These are phyloP conservation scores for Picochlorum sp. DNA, from an alignment of 139 green algal species.

Conservation along the genomic window DNA sequence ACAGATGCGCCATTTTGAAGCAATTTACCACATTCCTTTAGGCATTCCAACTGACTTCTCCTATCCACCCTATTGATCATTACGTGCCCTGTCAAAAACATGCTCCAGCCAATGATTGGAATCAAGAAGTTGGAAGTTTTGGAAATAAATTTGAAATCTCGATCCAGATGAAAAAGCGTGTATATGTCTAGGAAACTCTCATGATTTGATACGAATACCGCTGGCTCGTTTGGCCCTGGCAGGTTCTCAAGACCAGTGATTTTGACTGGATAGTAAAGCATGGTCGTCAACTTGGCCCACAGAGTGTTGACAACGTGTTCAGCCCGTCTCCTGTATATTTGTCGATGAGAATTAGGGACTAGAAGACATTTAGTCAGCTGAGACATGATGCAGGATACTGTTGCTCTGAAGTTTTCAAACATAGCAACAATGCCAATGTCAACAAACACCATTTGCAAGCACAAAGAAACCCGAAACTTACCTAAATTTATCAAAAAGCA, in stretches of 20 bases:
- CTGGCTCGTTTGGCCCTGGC: slow-evolving; percentile 49
- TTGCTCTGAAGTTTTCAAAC: too few species aligned
- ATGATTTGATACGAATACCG: slow-evolving; percentile 96
- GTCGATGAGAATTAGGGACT: neutral
- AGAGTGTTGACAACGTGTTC: slow-evolving; percentile 88
- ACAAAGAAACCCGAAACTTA: neutral
- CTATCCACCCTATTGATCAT: slow-evolving; percentile 81
- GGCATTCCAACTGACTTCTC: slow-evolving; percentile 72
- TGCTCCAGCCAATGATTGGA: slow-evolving; percentile 94
- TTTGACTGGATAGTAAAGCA: slow-evolving; percentile 71
- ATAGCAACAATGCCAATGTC: too few species aligned
- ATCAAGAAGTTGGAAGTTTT: slow-evolving; percentile 96
- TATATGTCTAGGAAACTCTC: slow-evolving; percentile 94
- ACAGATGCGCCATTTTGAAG: slow-evolving; percentile 60
- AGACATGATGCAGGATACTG: too few species aligned
- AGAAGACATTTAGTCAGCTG: neutral
- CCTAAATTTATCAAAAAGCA: slow-evolving; percentile 63
- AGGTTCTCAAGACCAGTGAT: slow-evolving; percentile 80
- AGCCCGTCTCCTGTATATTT: slow-evolving; percentile 24
- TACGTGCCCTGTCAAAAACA: slow-evolving; percentile 94
- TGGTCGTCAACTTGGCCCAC: slow-evolving; percentile 79
- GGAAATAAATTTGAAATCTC: slow-evolving; percentile 96
- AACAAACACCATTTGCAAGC: slow-evolving; percentile 21
- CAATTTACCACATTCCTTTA: slow-evolving; percentile 73
- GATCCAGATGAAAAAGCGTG: slow-evolving; percentile 74